Percentiles rank a stretch among this genome's conserved stretches.
Evolutionary conservation across 768 basidiomycete genomes (phyloP).

Genomic region (Lentinula aciculospora): DNA sequence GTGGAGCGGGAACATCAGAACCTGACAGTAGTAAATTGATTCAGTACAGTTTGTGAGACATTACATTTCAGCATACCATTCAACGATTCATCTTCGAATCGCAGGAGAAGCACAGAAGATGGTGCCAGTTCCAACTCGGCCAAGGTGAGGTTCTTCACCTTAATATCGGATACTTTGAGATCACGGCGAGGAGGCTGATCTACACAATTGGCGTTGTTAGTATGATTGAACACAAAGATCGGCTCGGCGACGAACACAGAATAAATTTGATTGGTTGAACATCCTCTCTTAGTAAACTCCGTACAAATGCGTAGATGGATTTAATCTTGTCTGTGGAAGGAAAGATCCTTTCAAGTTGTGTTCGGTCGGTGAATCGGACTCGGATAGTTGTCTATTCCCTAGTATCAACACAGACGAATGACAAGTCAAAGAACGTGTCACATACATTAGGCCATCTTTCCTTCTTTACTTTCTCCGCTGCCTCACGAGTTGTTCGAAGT

Average conservation of each 20-base stretch:
- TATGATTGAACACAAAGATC: neutral
- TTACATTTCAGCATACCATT: constrained; percentile 46
- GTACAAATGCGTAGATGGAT: constrained; percentile 81
- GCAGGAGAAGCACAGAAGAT: constrained; percentile 69
- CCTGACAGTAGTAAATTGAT: constrained; percentile 31
- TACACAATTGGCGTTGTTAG: constrained; percentile 20
- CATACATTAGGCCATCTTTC: constrained; percentile 73
- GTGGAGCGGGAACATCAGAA: constrained; percentile 54
- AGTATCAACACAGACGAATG: constrained; percentile 1
- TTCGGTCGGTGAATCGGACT: constrained; percentile 75
- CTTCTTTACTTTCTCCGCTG: constrained; percentile 49
- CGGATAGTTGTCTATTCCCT: constrained; percentile 68
- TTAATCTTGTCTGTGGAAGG: constrained; percentile 76
- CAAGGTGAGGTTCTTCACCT: constrained; percentile 63
- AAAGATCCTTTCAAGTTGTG: constrained; percentile 74
- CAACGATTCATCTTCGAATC: constrained; percentile 66
- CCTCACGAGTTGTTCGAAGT: constrained; percentile 58
- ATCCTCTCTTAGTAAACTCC: constrained; percentile 64
- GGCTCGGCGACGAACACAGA: constrained; percentile 55
- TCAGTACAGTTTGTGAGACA: neutral
- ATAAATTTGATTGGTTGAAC: constrained; percentile 78
- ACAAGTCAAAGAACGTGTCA: neutral
- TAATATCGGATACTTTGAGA: constrained; percentile 73
- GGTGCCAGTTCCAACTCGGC: constrained; percentile 73
- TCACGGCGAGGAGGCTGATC: constrained; percentile 87